Conservation (phyloP, 2,329 filamentous ascomycete species). For the Alternaria dauci region DNA sequence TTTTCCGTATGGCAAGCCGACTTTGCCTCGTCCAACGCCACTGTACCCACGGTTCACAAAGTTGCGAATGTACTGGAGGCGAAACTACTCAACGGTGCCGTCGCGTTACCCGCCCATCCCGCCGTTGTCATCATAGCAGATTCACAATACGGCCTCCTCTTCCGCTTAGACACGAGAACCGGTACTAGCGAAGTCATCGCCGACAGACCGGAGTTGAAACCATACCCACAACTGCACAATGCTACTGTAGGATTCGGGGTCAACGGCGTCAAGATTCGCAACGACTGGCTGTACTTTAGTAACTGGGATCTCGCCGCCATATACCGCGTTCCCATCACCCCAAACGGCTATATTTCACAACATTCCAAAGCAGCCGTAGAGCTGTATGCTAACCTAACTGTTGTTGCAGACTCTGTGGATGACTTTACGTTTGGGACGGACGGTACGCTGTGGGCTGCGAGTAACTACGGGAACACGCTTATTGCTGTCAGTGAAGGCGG, state of each 20-base stretch:
- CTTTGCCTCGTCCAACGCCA: not conserved
- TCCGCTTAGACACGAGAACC: not conserved
- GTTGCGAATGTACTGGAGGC: not conserved
- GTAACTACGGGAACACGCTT: constrained; percentile 14
- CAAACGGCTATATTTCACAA: not conserved
- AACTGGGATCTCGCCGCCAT: not conserved
- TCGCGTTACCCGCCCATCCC: not conserved
- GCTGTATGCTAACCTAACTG: constrained; percentile 12
- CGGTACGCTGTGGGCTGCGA: constrained; percentile 13
- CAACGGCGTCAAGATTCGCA: not conserved
- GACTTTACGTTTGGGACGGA: constrained; percentile 13
- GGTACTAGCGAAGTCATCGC: not conserved
- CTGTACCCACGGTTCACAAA: constrained; percentile 2
- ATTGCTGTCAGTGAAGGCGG: not conserved
- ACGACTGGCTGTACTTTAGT: not conserved
- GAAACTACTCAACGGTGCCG: not conserved
- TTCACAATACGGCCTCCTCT: not conserved
- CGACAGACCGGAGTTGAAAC: not conserved
- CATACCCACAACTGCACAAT: not conserved
- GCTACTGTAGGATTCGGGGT: not conserved
- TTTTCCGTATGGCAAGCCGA: constrained; percentile 14
- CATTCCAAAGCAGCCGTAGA: not conserved
- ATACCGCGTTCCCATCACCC: not conserved
- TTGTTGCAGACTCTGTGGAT: constrained; percentile 12
- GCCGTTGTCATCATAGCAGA: not conserved